Evolutionary conservation across 257 asterid genomes (phyloP).

Genomic region (Nicotiana otophora): DNA sequence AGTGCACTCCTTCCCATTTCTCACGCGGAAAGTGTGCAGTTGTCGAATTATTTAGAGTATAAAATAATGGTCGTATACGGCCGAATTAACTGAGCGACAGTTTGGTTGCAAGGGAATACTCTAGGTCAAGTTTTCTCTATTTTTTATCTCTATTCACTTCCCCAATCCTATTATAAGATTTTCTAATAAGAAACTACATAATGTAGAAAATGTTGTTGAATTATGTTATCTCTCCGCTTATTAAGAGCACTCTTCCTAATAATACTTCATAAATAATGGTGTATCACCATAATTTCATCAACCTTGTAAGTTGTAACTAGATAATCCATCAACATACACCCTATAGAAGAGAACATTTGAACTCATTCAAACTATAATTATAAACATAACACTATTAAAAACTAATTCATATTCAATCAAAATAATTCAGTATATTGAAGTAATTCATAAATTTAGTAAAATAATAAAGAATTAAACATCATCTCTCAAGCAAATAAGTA

Average conservation of each 20-base stretch:
- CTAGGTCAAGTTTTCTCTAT: background rate
- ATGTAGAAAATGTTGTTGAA: background rate
- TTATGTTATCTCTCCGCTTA: background rate
- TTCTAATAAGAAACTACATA: background rate
- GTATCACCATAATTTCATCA: background rate
- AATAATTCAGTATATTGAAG: background rate
- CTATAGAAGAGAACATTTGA: background rate
- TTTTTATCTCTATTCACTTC: background rate
- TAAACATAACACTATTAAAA: background rate
- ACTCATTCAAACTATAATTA: background rate
- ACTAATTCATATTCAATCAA: background rate
- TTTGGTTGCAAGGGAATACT: conserved; percentile 32
- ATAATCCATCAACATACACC: too few species aligned
- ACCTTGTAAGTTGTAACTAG: background rate
- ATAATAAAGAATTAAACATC: background rate
- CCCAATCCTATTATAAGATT: background rate
- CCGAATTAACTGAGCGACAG: background rate
- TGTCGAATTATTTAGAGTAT: background rate
- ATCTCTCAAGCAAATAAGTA: background rate
- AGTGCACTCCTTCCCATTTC: background rate
- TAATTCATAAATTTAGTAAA: background rate
- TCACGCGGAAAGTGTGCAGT: conserved; percentile 18
- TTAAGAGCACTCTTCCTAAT: background rate
- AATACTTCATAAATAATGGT: background rate
- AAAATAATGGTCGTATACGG: background rate